Percentiles rank a stretch among this genome's conserved stretches.
Evolutionary conservation across 768 basidiomycete species (phyloP).

Genomic region (Suillus decipiens): DNA sequence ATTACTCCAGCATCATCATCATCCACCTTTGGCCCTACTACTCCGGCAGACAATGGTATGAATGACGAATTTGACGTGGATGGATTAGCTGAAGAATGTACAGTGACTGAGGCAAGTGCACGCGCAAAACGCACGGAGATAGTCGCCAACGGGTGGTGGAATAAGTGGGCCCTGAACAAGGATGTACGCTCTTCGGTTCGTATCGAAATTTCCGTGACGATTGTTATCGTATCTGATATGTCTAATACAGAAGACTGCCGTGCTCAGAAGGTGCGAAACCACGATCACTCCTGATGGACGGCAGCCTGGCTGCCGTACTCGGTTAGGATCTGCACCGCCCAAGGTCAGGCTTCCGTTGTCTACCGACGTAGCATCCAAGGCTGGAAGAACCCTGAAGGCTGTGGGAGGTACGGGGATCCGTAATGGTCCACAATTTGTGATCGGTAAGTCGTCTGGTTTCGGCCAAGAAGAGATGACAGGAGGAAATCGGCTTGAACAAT

Average conservation of each 20-base stretch:
- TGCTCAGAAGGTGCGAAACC: conserved; percentile 46
- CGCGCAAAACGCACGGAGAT: conserved; percentile 36
- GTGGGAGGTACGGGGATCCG: conserved; percentile 6
- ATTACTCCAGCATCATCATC: conserved; percentile 34
- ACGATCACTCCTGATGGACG: conserved; percentile 48
- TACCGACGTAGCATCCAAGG: conserved; percentile 17
- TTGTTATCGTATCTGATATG: conserved; percentile 14
- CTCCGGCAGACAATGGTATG: conserved; percentile 26
- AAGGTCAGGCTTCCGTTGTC: conserved; percentile 20
- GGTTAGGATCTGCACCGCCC: conserved; percentile 28
- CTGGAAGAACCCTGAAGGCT: conserved; percentile 22
- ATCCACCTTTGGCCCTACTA: conserved; percentile 37
- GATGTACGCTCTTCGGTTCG: conserved; percentile 23
- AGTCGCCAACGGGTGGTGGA: conserved; percentile 53
- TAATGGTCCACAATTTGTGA: conserved; percentile 9
- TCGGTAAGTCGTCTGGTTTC: background rate
- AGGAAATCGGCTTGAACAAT: background rate
- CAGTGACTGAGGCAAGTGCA: conserved; percentile 21
- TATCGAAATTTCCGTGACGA: conserved; percentile 12
- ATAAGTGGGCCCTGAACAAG: conserved; percentile 45
- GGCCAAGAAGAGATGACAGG: background rate
- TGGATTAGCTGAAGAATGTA: conserved; percentile 28
- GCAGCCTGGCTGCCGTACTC: conserved; percentile 33
- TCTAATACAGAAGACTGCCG: conserved; percentile 31
- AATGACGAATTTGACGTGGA: conserved; percentile 18